phyloP scores from a whole-genome alignment of 2,329 filamentous ascomycete species.

The Aspergillus versicolor region DNA sequence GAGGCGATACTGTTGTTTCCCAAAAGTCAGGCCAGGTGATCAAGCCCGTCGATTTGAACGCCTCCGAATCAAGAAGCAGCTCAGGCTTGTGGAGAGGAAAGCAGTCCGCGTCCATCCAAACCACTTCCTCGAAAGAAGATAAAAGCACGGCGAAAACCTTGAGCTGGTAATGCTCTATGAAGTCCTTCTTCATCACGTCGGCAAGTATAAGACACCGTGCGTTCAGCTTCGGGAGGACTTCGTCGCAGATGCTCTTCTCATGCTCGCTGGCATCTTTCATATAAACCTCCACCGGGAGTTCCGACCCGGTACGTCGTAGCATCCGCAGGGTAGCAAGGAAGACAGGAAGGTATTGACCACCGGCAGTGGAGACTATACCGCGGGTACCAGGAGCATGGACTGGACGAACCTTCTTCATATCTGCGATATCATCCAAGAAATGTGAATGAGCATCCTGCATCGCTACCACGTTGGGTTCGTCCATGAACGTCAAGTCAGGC shows the following conservation, averaged over 20 bases:
- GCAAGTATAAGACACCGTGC: constrained; percentile 45
- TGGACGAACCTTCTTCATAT: constrained; percentile 29
- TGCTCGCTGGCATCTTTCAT: constrained; percentile 42
- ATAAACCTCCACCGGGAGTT: constrained; percentile 50
- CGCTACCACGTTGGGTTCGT: constrained; percentile 31
- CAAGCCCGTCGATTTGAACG: constrained; percentile 53
- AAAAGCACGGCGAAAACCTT: constrained; percentile 59
- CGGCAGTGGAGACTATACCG: constrained; percentile 54
- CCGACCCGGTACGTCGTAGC: constrained; percentile 52
- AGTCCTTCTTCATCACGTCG: constrained; percentile 39
- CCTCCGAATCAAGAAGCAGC: constrained; percentile 51
- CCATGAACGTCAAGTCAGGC: constrained; percentile 37
- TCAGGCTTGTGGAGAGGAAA: constrained; percentile 52
- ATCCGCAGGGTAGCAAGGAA: constrained; percentile 53
- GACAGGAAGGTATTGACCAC: constrained; percentile 49
- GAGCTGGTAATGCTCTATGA: constrained; percentile 52
- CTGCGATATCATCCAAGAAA: constrained; percentile 38
- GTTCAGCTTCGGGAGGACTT: constrained; percentile 41
- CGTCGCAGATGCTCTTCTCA: constrained; percentile 41
- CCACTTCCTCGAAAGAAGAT: constrained; percentile 58
- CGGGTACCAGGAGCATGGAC: constrained; percentile 40
- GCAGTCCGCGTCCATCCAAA: constrained; percentile 60
- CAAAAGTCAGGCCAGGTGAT: constrained; percentile 59
- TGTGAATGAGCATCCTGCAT: constrained; percentile 42
- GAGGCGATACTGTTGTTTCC: constrained; percentile 44